A percentile compares a stretch with the other conserved stretches of the same genome.
phyloP scores from a whole-genome alignment of 164 flowering plant genomes.

The Pachysandra terminalis region DNA sequence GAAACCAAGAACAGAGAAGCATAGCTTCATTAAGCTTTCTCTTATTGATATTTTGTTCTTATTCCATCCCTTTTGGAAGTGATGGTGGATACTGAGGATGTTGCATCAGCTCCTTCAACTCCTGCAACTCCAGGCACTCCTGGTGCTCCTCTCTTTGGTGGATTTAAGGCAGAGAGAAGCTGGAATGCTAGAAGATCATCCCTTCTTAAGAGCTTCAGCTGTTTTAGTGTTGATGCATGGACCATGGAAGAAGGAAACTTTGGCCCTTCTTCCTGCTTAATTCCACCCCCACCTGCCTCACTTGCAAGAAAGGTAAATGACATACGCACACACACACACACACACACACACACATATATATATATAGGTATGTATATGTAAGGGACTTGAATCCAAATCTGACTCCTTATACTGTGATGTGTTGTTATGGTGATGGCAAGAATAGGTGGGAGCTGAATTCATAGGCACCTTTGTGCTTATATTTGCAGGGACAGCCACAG shows the following conservation, averaged over 20 bases:
- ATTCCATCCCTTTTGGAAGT: background rate
- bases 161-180: conserved; percentile 30
- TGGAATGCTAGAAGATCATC: conserved; percentile 31
- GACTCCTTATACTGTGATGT: background rate
- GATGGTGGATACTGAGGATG: conserved; percentile 41
- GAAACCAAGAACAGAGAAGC: background rate
- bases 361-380: background rate
- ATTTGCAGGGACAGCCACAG: conserved; percentile 75
- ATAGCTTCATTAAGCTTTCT: background rate
- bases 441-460: conserved; percentile 87
- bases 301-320: conserved; percentile 54
- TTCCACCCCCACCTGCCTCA: conserved; percentile 46
- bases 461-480: conserved; percentile 79
- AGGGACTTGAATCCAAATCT: background rate
- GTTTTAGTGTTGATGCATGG: conserved; percentile 54
- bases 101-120: conserved; percentile 47
- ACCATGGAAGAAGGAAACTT: conserved; percentile 48
- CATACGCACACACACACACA: too few species aligned
- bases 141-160: conserved; percentile 64
- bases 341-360: background rate
- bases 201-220: conserved; percentile 45
- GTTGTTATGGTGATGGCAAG: background rate
- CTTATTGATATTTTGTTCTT: too few species aligned
- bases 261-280: conserved; percentile 36
- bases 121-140: conserved; percentile 63